phyloP scores from a whole-genome alignment of 164 flowering plant species.

The Taxillus chinensis region DNA sequence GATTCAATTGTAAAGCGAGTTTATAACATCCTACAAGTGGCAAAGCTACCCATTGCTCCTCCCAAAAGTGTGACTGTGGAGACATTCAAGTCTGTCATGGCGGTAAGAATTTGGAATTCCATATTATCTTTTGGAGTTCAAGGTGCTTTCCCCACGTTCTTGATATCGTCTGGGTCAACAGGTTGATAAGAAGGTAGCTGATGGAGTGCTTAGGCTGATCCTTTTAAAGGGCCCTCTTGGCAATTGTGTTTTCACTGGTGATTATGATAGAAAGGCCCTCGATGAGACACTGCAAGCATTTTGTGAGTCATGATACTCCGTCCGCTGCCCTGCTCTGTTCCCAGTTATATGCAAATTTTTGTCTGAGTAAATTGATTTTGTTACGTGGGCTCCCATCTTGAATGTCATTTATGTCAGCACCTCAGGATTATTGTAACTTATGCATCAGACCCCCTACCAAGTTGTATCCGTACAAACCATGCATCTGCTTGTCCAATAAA shows the following conservation, averaged over 20 bases:
- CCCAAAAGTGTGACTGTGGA: constrained; percentile 88
- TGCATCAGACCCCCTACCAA: too few relatives aligned
- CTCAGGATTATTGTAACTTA: too few relatives aligned
- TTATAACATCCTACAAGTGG: constrained; percentile 45
- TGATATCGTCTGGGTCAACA: constrained; percentile 12
- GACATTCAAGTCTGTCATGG: constrained; percentile 86
- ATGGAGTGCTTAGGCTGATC: constrained; percentile 88
- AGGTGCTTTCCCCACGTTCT: background rate
- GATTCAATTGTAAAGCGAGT: constrained; percentile 68
- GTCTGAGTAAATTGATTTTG: background rate
- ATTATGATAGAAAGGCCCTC: constrained; percentile 73
- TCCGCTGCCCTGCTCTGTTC: background rate
- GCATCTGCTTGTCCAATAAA: too few relatives aligned
- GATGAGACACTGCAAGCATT: constrained; percentile 85
- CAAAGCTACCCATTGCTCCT: constrained; percentile 82
- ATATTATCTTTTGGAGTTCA: background rate
- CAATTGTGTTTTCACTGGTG: constrained; percentile 90
- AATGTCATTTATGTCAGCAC: too few relatives aligned
- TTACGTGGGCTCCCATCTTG: too few relatives aligned
- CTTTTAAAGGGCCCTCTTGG: constrained; percentile 94
- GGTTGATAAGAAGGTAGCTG: constrained; percentile 99
- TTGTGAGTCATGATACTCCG: constrained; percentile 46
- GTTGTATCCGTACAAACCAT: too few relatives aligned
- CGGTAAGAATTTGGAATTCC: constrained; percentile 40
- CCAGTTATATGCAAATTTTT: too few relatives aligned